Conservation (phyloP, 352 stramenopile species). For the Phytophthora fragariae region DNA sequence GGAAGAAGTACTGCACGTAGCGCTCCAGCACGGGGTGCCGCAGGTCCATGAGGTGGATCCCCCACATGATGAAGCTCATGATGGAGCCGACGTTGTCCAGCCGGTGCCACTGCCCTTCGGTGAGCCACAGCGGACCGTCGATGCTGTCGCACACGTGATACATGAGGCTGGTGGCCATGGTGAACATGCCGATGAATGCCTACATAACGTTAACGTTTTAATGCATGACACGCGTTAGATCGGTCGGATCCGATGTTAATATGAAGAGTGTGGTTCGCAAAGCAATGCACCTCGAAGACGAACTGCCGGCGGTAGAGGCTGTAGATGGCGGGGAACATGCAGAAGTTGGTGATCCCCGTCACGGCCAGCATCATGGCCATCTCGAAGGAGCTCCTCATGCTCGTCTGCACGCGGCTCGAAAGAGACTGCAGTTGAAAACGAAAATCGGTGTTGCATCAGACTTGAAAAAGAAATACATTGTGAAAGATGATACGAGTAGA, state of each 20-base stretch:
- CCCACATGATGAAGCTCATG: slow-evolving; percentile 84
- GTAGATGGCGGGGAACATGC: slow-evolving; percentile 77
- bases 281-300: slow-evolving; percentile 70
- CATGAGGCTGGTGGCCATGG: slow-evolving; percentile 81
- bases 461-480: background rate
- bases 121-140: slow-evolving; percentile 76
- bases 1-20: slow-evolving; percentile 78
- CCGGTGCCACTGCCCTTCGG: slow-evolving; percentile 82
- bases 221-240: slow-evolving; percentile 13
- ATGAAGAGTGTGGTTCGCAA: background rate
- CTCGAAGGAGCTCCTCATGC: slow-evolving; percentile 74
- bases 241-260: background rate
- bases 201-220: slow-evolving; percentile 21
- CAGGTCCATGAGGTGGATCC: slow-evolving; percentile 82
- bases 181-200: slow-evolving; percentile 82
- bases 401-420: slow-evolving; percentile 3
- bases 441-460: background rate
- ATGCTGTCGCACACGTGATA: slow-evolving; percentile 86
- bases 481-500: background rate
- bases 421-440: background rate
- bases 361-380: slow-evolving; percentile 73
- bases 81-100: slow-evolving; percentile 87
- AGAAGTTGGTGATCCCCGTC: slow-evolving; percentile 81
- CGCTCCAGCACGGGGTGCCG: slow-evolving; percentile 42
- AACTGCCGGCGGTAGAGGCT: slow-evolving; percentile 64